A percentile compares a stretch with the other conserved stretches of the same genome.
phyloP scores from a whole-genome alignment of 2,329 filamentous ascomycete genomes.

The Epichloe festucae region DNA sequence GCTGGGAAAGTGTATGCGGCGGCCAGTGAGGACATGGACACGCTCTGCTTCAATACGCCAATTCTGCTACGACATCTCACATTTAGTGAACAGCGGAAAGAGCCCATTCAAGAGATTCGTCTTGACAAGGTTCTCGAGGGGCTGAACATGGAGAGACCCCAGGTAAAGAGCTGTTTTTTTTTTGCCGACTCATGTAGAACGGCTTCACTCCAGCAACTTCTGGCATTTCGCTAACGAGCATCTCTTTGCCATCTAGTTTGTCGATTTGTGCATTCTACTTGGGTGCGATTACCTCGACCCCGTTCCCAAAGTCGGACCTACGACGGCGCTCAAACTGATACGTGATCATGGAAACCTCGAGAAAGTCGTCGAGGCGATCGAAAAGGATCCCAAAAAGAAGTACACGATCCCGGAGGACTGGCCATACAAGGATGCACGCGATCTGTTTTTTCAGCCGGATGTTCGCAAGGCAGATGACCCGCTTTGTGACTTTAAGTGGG shows the following conservation, averaged over 20 bases:
- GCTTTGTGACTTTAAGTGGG: conserved; percentile 96
- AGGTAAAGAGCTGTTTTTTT: conserved; percentile 37
- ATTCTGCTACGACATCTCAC: conserved; percentile 87
- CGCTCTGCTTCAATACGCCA: conserved; percentile 84
- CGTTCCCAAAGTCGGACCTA: conserved; percentile 85
- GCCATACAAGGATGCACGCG: conserved; percentile 84
- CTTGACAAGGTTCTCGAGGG: conserved; percentile 78
- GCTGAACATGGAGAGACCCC: conserved; percentile 72
- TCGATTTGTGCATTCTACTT: conserved; percentile 93
- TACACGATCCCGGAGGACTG: conserved; percentile 89
- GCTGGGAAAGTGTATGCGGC: conserved; percentile 95
- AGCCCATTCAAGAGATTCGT: conserved; percentile 92
- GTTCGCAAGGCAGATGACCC: conserved; percentile 72
- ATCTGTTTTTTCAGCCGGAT: conserved; percentile 84
- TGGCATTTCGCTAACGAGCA: conserved; percentile 5
- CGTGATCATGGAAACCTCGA: conserved; percentile 83
- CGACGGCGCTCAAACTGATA: conserved; percentile 85
- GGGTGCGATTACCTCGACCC: conserved; percentile 97
- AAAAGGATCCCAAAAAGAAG: conserved; percentile 66
- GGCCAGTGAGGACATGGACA: conserved; percentile 98
- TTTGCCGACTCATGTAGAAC: background rate
- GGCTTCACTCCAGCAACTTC: background rate
- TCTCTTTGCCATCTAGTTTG: conserved; percentile 48
- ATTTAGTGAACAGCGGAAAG: conserved; percentile 93
- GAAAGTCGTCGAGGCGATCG: conserved; percentile 68